Base-by-base conservation (phyloP, 495 filamentous ascomycete species). In the Penicillium maclennaniae region DNA sequence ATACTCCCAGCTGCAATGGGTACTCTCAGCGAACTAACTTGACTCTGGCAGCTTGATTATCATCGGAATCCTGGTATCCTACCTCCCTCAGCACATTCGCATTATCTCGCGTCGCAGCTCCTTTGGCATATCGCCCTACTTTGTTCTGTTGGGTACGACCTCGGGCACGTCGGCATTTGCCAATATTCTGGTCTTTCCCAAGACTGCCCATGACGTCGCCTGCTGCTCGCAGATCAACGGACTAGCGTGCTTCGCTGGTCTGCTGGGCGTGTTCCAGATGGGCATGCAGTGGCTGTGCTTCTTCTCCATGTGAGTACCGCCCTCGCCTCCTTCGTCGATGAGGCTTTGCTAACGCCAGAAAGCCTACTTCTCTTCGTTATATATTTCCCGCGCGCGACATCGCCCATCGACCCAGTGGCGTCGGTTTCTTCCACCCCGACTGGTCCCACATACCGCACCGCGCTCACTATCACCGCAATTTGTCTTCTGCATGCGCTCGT, bases 91-190 rank as follows among this genome's bases (percentile, higher is more conserved):
- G 68, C 93, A 97, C 69, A 76, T 85, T 66, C 89, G 92, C 53
- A 97, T 98, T 74, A 88, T 95, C 57, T 70, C 79, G 39, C 83
- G 91, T 31, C 83, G 87, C 45, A 92, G 88, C 42, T 96, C 95
- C n/a, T 90, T 92, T 71, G 93, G 93, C 43, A 92, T 98, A 47
- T 96, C 90, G 26, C 92, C 93, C 3, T 89, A 89, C 62, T 98
- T 95, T 61, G 82, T 98, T 52, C 83, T 97, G 16, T 86, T 98
- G 21, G 93, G 95, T 44, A 87, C 86, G 17, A 95, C 91, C 2
- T 92, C 89, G 8, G 85, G 85, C 44, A 95, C 92, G 10, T 88
- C 87, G 49, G 84, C 88, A 15, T 87, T 97, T 65, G 88, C 87
- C 15, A 97, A 97, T 63, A 95, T 98, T 65, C 77, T 97, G 12